Percentiles rank a stretch among this genome's conserved stretches.
Evolutionary conservation across 75 land plant genomes (phyloP).

Genomic region (Cunninghamia lanceolata): DNA sequence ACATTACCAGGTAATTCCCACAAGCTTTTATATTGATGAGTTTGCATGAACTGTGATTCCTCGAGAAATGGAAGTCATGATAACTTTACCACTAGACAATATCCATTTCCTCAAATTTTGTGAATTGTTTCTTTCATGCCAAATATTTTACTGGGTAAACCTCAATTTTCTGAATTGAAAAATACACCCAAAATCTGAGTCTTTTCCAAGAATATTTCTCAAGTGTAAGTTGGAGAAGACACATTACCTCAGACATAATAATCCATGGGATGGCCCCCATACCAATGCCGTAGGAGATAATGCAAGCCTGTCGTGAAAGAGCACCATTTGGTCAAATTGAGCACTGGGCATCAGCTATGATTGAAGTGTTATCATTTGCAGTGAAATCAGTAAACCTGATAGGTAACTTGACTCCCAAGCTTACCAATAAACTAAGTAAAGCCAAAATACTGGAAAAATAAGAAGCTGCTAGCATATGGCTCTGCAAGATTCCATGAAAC

Average conservation of each 20-base stretch:
- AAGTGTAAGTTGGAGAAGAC: background rate
- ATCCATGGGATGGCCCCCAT: constrained; percentile 54
- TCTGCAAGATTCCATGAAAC: constrained; percentile 2
- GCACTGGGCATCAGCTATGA: background rate
- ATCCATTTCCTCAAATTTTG: background rate
- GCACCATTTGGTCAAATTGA: background rate
- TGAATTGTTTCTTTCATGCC: background rate
- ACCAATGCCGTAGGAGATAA: constrained; percentile 30
- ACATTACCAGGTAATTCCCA: background rate
- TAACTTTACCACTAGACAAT: background rate
- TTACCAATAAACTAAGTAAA: constrained; percentile 2
- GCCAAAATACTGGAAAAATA: background rate
- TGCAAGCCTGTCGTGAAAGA: constrained; percentile 25
- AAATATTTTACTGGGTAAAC: background rate
- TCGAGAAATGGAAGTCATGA: background rate
- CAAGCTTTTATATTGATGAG: background rate
- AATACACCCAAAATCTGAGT: background rate
- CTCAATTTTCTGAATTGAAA: constrained; percentile 1
- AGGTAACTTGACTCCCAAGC: background rate
- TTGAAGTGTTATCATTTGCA: background rate
- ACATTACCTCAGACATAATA: constrained; percentile 46
- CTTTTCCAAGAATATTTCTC: background rate
- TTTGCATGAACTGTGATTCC: background rate
- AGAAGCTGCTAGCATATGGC: background rate
- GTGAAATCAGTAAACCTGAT: background rate